A percentile compares a stretch with the other conserved stretches of the same genome.
Evolutionary conservation across 202 grass and related monocot genomes (phyloP).

Genomic region (Zoysia matrella): DNA sequence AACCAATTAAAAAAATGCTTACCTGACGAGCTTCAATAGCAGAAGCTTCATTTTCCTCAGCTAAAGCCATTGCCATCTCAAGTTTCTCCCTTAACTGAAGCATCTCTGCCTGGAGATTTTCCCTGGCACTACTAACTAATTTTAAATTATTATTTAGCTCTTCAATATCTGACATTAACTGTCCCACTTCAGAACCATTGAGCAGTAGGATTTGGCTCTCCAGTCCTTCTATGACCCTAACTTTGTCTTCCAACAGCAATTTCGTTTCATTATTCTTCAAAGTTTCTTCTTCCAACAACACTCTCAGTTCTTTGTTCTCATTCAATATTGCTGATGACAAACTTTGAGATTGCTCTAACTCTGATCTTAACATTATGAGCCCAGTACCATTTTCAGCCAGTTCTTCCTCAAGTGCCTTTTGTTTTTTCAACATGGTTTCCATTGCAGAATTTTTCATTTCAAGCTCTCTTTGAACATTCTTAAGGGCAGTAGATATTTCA

Average conservation of each 20-base stretch:
- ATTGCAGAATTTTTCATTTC: constrained; percentile 54
- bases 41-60: constrained; percentile 89
- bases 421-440: constrained; percentile 58
- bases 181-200: constrained; percentile 58
- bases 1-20: constrained; percentile 45
- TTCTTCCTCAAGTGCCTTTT: constrained; percentile 63
- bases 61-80: constrained; percentile 83
- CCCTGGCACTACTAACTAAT: constrained; percentile 51
- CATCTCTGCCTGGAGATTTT: constrained; percentile 57
- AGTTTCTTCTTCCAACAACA: constrained; percentile 66
- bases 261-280: constrained; percentile 51
- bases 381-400: constrained; percentile 51
- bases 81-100: constrained; percentile 60
- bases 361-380: constrained; percentile 56
- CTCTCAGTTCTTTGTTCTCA: constrained; percentile 68
- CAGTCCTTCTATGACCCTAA: constrained; percentile 66
- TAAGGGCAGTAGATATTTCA: constrained; percentile 49
- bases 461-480: constrained; percentile 60
- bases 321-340: constrained; percentile 54
- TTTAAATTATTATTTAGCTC: constrained; percentile 58
- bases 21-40: constrained; percentile 80
- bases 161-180: constrained; percentile 46
- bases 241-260: constrained; percentile 66
- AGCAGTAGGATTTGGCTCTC: constrained; percentile 73
- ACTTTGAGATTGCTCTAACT: constrained; percentile 63